Percentiles rank a stretch among this genome's conserved stretches.
Evolutionary conservation across 257 asterid genomes (phyloP).

Genomic region (Penstemon eatonii): DNA sequence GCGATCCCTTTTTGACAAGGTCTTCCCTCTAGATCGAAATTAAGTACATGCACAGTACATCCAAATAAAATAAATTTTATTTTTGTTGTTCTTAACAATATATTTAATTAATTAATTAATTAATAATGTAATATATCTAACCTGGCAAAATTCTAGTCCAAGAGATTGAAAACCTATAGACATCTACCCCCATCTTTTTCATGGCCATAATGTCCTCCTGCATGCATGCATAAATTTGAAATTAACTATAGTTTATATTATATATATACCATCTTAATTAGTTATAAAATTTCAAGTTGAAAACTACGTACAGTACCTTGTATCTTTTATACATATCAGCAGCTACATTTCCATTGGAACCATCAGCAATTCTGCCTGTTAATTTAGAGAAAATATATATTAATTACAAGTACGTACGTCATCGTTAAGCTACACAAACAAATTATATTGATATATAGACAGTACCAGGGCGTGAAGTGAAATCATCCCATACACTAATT

Average conservation of each 20-base stretch:
- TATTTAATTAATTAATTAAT: too few species aligned
- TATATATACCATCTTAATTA: neutral
- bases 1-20: conserved; percentile 1
- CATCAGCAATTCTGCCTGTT: conserved; percentile 34
- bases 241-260: neutral
- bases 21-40: conserved; percentile 19
- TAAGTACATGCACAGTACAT: too few species aligned
- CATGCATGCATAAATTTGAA: neutral
- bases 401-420: neutral
- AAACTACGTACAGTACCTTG: too few species aligned
- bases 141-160: neutral
- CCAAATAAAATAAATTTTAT: too few species aligned
- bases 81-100: too few species aligned
- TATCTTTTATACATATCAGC: conserved; percentile 17
- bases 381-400: neutral
- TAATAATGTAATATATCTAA: too few species aligned
- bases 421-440: too few species aligned
- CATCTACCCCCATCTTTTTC: neutral
- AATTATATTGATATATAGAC: too few species aligned
- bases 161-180: neutral
- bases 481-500: conserved; percentile 43
- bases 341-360: conserved; percentile 36
- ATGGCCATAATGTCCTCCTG: too few species aligned
- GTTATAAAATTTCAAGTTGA: neutral
- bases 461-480: conserved; percentile 23